These are phyloP conservation scores for Gryganskiella cystojenkinii DNA, from an alignment of 192 early-diverging fungal genomes.

Conservation along the genomic window DNA sequence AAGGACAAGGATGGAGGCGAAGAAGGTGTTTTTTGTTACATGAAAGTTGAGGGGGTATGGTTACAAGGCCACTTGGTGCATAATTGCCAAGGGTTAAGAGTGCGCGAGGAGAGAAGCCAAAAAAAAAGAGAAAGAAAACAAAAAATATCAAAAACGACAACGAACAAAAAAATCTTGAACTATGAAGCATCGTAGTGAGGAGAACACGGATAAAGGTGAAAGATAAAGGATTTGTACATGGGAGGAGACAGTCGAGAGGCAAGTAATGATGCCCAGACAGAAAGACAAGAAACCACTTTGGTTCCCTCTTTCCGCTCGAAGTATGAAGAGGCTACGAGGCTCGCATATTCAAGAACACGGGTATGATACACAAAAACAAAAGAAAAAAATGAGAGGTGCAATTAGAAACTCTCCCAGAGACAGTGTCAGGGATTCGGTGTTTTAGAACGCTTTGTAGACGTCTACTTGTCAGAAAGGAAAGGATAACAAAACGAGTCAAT, in stretches of 20 bases:
- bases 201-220: background rate
- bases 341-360: conserved; percentile 8
- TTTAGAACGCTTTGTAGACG: too few relatives aligned
- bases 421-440: too few relatives aligned
- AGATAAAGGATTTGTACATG: conserved; percentile 38
- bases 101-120: conserved; percentile 9
- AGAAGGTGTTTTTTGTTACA: background rate
- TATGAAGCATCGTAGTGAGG: background rate
- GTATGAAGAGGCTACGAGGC: conserved; percentile 1
- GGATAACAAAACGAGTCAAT: too few relatives aligned
- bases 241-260: conserved; percentile 28
- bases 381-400: conserved; percentile 8
- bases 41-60: background rate
- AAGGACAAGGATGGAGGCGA: background rate
- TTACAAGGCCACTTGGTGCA: conserved; percentile 28
- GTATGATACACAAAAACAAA: conserved; percentile 30
- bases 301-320: conserved; percentile 26
- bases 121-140: conserved; percentile 11
- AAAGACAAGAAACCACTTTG: background rate
- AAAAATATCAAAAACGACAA: conserved; percentile 8
- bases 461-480: too few relatives aligned
- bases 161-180: conserved; percentile 6
- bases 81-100: conserved; percentile 35
- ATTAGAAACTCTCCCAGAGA: background rate
- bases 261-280: conserved; percentile 43